Percentiles rank a stretch among this genome's conserved stretches.
phyloP scores from a whole-genome alignment of 768 basidiomycete species.

The Boletus vinaceobasis region DNA sequence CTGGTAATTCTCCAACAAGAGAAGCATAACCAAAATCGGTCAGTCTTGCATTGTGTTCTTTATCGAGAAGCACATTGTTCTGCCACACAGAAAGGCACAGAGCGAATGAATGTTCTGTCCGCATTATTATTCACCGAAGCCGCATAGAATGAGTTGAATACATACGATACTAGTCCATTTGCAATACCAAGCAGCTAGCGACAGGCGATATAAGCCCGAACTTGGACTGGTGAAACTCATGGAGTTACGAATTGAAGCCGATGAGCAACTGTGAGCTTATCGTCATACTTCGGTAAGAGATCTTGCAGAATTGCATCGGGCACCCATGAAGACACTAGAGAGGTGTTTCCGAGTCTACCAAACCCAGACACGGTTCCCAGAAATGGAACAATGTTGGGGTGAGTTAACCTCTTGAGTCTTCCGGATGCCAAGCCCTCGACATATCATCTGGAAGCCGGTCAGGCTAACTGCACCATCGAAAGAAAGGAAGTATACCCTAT shows the following conservation, averaged over 20 bases:
- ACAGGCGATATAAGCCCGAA: not conserved
- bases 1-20: conserved; percentile 4
- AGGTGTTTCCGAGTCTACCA: conserved; percentile 1
- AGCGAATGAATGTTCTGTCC: no score
- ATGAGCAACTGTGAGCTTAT: not conserved
- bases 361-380: conserved; percentile 6
- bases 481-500: not conserved
- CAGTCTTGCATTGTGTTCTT: not conserved
- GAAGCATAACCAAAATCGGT: conserved; percentile 9
- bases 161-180: conserved; percentile 2
- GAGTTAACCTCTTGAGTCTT: conserved; percentile 6
- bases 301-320: conserved; percentile 7
- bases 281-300: conserved; percentile 1
- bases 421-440: conserved; percentile 13
- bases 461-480: not conserved
- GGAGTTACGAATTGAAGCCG: conserved; percentile 5
- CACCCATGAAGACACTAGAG: conserved; percentile 12
- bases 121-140: not conserved
- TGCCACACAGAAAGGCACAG: not conserved
- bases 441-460: conserved; percentile 7
- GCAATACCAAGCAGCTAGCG: not conserved
- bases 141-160: not conserved
- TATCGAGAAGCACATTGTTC: conserved; percentile 10
- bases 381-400: conserved; percentile 13
- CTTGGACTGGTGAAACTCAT: not conserved